Evolutionary conservation across 129 eudicot genomes (phyloP).

Genomic region (Flaveria bidentis): DNA sequence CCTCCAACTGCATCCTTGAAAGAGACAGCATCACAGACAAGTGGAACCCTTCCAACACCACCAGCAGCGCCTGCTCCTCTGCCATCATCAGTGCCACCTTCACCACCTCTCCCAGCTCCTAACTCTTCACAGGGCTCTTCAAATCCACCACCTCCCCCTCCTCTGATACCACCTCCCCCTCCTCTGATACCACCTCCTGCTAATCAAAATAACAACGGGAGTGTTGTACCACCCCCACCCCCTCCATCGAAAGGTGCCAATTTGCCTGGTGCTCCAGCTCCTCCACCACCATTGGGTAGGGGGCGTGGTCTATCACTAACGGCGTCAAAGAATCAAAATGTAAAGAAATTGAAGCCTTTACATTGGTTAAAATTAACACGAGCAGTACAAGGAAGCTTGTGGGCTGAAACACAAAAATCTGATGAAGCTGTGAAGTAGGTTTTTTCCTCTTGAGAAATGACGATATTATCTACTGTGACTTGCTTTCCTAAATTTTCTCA

Average conservation of each 20-base stretch:
- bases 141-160: constrained; percentile 50
- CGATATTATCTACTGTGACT: background rate
- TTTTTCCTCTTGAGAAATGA: background rate
- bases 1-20: constrained; percentile 23
- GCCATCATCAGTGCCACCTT: constrained; percentile 58
- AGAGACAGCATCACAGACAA: constrained; percentile 14
- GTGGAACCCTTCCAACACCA: constrained; percentile 29
- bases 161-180: constrained; percentile 62
- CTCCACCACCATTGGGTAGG: constrained; percentile 52
- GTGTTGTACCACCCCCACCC: constrained; percentile 41
- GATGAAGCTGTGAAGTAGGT: constrained; percentile 80
- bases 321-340: constrained; percentile 49
- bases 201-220: constrained; percentile 27
- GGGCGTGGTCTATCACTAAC: constrained; percentile 28
- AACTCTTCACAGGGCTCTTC: constrained; percentile 15
- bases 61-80: constrained; percentile 41
- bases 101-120: constrained; percentile 40
- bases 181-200: constrained; percentile 58
- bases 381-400: constrained; percentile 92
- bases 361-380: constrained; percentile 95
- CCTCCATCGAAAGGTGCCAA: constrained; percentile 35
- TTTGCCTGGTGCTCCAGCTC: constrained; percentile 57
- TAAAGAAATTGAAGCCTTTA: constrained; percentile 79
- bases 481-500: constrained; percentile 15
- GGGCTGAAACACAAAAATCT: constrained; percentile 90